Evolutionary conservation across 2,329 filamentous ascomycete species (phyloP), one percentile per base, ranked within the genome.

Genomic region (Nakataea oryzae): DNA sequence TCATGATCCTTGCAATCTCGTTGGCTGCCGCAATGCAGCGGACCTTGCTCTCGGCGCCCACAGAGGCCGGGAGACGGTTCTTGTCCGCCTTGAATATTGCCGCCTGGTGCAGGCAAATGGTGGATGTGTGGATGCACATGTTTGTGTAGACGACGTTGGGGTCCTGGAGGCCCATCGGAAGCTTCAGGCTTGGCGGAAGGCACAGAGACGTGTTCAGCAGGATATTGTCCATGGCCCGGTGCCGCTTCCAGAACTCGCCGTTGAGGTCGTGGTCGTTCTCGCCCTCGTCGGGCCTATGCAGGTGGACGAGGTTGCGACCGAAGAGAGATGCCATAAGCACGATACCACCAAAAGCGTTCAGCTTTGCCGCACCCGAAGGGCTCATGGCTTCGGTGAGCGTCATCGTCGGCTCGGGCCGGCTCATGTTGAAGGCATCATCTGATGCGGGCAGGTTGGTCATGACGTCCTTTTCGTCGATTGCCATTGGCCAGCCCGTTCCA

Each of bases 51-150:
- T 97, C 93, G 1, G 89, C 86, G 65, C 90, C 87, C 58, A 97
- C 87, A 24, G 88, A 87, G 1, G 83, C 78, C 0, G 91, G 87
- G 64, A 97, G 78, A 61, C 86, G 84, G 73, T 96, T 89, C 75
- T 92, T 95, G 69, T 97, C 93, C 0, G 93, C 92, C 72, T 97
- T 97, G 81, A 93, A 97, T 26, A 99, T 97, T 29, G 95, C 95
- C 2, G 93, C 95, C 76, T 99, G 95, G 70, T 99, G 95, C n/a
- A 99, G 79, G 73, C 93, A 97, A 61, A 99, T 97, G 1, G 91
- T 92, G 1, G 93, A 96, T 0, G 95, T 96, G 72, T 97, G 93
- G 34, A 99, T 91, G 71, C 90, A 92, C 91, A 99, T 96, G 69
- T 97, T 97, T 63, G 90, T 86, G 72, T 97, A 97, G 5, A 97